Percentiles rank a stretch among this genome's conserved stretches.
Evolutionary conservation across 2,329 filamentous ascomycete species (phyloP).

Genomic region (Coleophoma cylindrospora): DNA sequence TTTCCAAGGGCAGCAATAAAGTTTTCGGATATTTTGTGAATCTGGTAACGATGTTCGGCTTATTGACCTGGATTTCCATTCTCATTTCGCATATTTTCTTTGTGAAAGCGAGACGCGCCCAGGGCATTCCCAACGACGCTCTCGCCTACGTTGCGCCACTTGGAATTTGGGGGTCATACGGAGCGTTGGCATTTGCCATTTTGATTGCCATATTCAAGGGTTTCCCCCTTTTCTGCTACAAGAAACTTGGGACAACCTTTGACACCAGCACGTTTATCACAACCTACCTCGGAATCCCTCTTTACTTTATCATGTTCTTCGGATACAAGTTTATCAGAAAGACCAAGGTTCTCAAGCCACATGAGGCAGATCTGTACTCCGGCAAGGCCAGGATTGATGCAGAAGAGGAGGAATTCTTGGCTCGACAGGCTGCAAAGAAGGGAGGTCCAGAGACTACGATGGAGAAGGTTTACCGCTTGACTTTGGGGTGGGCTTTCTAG

Average conservation of each 20-base stretch:
- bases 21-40: constrained; percentile 71
- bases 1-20: constrained; percentile 51
- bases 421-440: constrained; percentile 11
- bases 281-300: constrained; percentile 56
- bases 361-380: constrained; percentile 47
- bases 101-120: constrained; percentile 55
- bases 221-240: constrained; percentile 65
- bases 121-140: constrained; percentile 47
- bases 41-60: constrained; percentile 40
- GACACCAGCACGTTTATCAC: constrained; percentile 63
- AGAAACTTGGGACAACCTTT: constrained; percentile 45
- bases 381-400: constrained; percentile 55
- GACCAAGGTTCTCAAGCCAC: constrained; percentile 38
- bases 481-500: constrained; percentile 17
- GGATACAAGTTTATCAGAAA: constrained; percentile 45
- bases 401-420: constrained; percentile 43
- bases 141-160: constrained; percentile 67
- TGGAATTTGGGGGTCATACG: constrained; percentile 64
- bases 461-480: constrained; percentile 17
- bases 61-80: constrained; percentile 38
- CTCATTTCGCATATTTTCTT: constrained; percentile 66
- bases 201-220: constrained; percentile 80
- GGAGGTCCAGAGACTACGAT: constrained; percentile 15
- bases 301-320: constrained; percentile 54
- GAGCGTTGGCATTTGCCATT: constrained; percentile 64